phyloP scores from a whole-genome alignment of 495 filamentous ascomycete genomes.

The Penicillium longicatenatum region DNA sequence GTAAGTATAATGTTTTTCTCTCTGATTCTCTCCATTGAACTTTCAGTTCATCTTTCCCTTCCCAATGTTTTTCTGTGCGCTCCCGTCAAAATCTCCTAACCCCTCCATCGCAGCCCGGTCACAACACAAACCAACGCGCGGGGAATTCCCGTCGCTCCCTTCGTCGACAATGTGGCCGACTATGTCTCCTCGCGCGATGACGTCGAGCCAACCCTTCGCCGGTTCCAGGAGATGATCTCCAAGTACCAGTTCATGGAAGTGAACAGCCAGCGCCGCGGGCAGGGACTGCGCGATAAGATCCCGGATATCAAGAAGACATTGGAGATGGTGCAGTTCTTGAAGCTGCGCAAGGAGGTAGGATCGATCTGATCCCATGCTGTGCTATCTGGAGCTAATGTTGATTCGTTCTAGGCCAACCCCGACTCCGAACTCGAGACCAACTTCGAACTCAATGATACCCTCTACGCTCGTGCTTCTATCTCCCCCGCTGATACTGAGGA shows the following conservation, averaged over 20 bases:
- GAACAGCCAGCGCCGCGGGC: slow-evolving; percentile 82
- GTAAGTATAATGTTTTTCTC: slow-evolving; percentile 14
- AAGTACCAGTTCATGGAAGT: slow-evolving; percentile 99
- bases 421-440: slow-evolving; percentile 70
- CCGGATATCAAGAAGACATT: slow-evolving; percentile 98
- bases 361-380: slow-evolving; percentile 6
- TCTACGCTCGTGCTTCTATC: slow-evolving; percentile 85
- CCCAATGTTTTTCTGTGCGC: background rate
- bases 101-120: slow-evolving; percentile 28
- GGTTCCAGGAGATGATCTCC: slow-evolving; percentile 99
- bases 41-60: no score
- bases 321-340: slow-evolving; percentile 85
- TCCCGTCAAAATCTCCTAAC: slow-evolving; percentile 17
- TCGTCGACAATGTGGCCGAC: slow-evolving; percentile 94
- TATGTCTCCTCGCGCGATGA: slow-evolving; percentile 85
- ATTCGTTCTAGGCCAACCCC: slow-evolving; percentile 18
- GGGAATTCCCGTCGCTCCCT: slow-evolving; percentile 92
- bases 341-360: slow-evolving; percentile 48
- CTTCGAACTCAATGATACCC: slow-evolving; percentile 94
- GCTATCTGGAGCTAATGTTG: background rate
- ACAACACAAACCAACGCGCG: slow-evolving; percentile 73
- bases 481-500: slow-evolving; percentile 83
- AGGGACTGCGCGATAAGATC: slow-evolving; percentile 88
- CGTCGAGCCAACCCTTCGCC: slow-evolving; percentile 85
- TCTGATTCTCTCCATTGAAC: background rate